Evolutionary conservation across 1,139 yeast species (phyloP).

Genomic region (Ogataea hybrid): DNA sequence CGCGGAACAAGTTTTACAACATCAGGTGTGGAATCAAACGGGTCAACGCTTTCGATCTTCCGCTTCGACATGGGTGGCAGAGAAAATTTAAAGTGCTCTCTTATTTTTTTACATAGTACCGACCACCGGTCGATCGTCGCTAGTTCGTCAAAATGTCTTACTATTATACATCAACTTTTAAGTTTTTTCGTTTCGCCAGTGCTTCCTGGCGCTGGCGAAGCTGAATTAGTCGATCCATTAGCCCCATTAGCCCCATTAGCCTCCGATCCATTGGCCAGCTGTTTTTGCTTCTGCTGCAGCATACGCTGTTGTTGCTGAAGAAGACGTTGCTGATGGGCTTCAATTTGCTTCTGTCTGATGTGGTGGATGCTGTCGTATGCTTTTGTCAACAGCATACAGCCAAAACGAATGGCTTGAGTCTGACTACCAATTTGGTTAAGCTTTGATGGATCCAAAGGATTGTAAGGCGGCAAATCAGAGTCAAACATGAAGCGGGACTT

Average conservation of each 20-base stretch:
- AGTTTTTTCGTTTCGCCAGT: conserved; percentile 5
- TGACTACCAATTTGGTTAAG: conserved; percentile 81
- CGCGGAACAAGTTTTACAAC: conserved; percentile 23
- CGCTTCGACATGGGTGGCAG: conserved; percentile 6
- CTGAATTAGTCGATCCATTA: conserved; percentile 3
- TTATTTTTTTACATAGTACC: background rate
- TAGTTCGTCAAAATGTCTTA: background rate
- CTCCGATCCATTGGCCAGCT: conserved; percentile 8
- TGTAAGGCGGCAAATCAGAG: conserved; percentile 54
- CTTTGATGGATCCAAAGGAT: conserved; percentile 64
- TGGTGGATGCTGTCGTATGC: conserved; percentile 68
- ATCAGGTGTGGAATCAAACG: background rate
- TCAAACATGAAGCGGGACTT: conserved; percentile 79
- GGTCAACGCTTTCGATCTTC: conserved; percentile 7
- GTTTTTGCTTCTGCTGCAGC: conserved; percentile 38
- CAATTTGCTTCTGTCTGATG: conserved; percentile 41
- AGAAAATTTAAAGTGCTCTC: background rate
- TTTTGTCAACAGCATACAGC: conserved; percentile 85
- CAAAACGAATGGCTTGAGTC: conserved; percentile 87
- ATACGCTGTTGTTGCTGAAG: conserved; percentile 53
- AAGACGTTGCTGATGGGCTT: conserved; percentile 50
- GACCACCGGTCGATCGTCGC: conserved; percentile 6
- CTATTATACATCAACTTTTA: conserved; percentile 9
- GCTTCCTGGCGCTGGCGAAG: conserved; percentile 2
- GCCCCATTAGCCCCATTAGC: conserved; percentile 4